Evolutionary conservation across 768 basidiomycete species (phyloP), one percentile per base, ranked within the genome.

Genomic region (Boletellus emodensis): DNA sequence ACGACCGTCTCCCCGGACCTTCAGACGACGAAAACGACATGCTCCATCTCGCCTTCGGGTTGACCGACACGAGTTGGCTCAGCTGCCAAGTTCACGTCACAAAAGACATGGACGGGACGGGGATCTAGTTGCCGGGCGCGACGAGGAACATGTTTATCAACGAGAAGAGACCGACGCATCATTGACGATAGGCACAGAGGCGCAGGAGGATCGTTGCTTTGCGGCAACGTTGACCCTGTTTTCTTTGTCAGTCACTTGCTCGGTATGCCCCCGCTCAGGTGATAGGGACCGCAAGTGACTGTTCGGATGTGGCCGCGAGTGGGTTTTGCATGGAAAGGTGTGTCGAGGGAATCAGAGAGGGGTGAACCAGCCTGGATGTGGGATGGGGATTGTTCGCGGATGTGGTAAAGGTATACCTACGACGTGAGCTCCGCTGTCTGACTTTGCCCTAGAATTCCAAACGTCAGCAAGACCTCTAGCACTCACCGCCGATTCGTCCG

Each of bases 101-200:
- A 9, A 82, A 75, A 49, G 89, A 89, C 43, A 66, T 97, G 58
- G 87, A 96, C 61, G 94, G 90, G 18, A 84, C 94, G 65, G 81
- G 78, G 0, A 87, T 84, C n/a, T 87, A 76, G 11, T 72, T 99
- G 17, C 95, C 95, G 1, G 77, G 87, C 18, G 95, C 95, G 14
- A 97, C 95, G 32, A 72, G 95, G 65, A 98, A 97, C 72, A 92
- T 99, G 92, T 94, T 93, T 66, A 91, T 95, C 22, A 94, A 96
- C 66, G 94, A 80, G 28, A 77, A 80, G 57, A 81, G 81, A 56
- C 60, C 79, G 6, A 70, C 75, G 14, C 79, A 75, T 48, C 77
- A 79, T 54, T 79, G n/a, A 52, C 41, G 18, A 43, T 44, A 10
- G 13, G 14, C 14, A 1, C 24, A 7, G 15, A 28, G 26, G 32